Evolutionary conservation across 2,329 filamentous ascomycete genomes (phyloP).

Genomic region (Ophiostoma montium): DNA sequence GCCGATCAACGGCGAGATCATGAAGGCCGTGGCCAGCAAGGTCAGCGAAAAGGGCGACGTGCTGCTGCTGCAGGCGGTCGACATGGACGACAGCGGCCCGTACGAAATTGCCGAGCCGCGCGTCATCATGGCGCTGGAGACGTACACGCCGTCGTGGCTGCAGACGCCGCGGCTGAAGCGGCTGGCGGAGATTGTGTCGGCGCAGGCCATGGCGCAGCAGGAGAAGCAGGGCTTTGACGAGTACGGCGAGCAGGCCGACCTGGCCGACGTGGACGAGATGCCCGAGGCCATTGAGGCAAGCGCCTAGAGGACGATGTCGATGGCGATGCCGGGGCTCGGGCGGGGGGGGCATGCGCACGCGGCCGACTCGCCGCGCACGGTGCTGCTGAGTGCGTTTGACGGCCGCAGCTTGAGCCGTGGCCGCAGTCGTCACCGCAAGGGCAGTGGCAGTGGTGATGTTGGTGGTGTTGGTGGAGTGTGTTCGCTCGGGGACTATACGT

Average conservation of each 20-base stretch:
- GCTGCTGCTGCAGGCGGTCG: slow-evolving; percentile 79
- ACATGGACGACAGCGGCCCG: slow-evolving; percentile 97
- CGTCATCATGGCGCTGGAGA: slow-evolving; percentile 90
- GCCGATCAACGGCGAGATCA: slow-evolving; percentile 98
- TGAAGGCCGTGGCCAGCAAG: slow-evolving; percentile 95
- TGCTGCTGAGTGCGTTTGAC: slow-evolving; percentile 16
- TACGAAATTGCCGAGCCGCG: slow-evolving; percentile 97
- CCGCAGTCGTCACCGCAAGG: slow-evolving; percentile 2
- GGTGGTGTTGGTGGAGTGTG: neutral
- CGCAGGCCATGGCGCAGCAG: slow-evolving; percentile 90
- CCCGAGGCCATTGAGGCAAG: slow-evolving; percentile 23
- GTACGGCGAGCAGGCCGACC: slow-evolving; percentile 30
- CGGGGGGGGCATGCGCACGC: slow-evolving; percentile 12
- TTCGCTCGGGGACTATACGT: neutral
- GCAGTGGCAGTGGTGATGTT: no score
- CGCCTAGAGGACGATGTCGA: slow-evolving; percentile 21
- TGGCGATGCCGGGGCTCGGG: slow-evolving; percentile 14
- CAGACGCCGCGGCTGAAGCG: slow-evolving; percentile 93
- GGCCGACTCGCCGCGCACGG: slow-evolving; percentile 16
- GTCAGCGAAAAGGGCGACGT: slow-evolving; percentile 99
- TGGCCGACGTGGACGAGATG: slow-evolving; percentile 37
- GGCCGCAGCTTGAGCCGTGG: slow-evolving; percentile 6
- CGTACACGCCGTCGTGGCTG: slow-evolving; percentile 95
- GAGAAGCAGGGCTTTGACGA: slow-evolving; percentile 61
- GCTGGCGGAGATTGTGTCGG: slow-evolving; percentile 93